Base-by-base conservation (phyloP, 2,329 filamentous ascomycete species). In the Xylaria sp. region DNA sequence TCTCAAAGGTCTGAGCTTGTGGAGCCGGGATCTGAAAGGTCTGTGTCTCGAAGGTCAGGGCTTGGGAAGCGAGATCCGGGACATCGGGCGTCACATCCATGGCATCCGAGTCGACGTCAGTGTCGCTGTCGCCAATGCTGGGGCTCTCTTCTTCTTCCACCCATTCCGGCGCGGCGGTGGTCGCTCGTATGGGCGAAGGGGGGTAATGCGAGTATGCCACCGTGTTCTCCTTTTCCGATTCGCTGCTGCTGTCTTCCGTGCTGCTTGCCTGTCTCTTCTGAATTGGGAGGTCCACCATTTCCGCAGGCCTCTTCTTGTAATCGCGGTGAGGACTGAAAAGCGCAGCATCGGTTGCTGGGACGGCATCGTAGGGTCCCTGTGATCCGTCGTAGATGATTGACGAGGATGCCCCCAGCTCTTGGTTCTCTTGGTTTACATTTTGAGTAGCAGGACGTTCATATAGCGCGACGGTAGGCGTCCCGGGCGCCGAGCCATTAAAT, bases 381-480 rank as follows among this genome's bases (percentile, higher is more conserved):
- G 37, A 9, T 42, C 9, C 16, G 16, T 2, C 23, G 5, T 30
- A 30, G 23, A 4, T 30, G 23, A 30, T 5, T 30, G 23, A 30
- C 23, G 23, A 30, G 5, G 23, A 30, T 30, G 23, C 3, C 23
- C 23, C 23, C 23, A 30, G 23, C 23, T 30, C 4, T 5, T 30
- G 23, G 23, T 5, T 30, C 23, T 30, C 23, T 30, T 4, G 4
- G 23, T 30, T 5, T 2, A 30, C 4, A 30, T 30, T 4, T 30
- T 30, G 23, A 30, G 23, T 4, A 9, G 13, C 10, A 11, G 50
- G 44, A 11, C 11, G 44, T 35, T 64, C 47, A 46, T 59, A 65
- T 7, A 65, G 57, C 54, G 58, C 42, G 6, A 63, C 60, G 18
- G 51, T 59, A 3, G 61, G 63, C 10, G 60, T 60, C 10, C 46